Base-by-base conservation (phyloP, 2,329 filamentous ascomycete species). In the Neonectria magnoliae region DNA sequence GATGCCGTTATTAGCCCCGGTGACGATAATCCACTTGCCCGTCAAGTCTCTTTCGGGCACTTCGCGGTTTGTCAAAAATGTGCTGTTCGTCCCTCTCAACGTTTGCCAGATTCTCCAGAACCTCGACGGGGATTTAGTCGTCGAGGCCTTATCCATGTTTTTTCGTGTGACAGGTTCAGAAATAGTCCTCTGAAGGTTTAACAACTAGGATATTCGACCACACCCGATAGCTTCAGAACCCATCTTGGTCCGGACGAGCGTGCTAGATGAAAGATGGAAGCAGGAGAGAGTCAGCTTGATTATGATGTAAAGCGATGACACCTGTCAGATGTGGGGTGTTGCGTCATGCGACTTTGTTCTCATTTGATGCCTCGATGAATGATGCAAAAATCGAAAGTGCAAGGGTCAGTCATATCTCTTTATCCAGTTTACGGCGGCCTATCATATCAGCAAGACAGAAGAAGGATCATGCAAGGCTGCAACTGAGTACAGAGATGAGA, bases 1-100 rank as follows among this genome's bases (percentile, higher is more conserved):
- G n/a, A 61, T 51, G 6, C 59, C 59, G 25, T 41, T 61, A 20
- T 61, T 61, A n/a, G 44, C 59, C 10, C 59, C 59, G 10, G 59
- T 56, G 18, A 61, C 50, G 5, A 61, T 18, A 22, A 61, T 57
- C 59, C 59, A 61, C 47, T 57, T 61, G 3, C 52, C 44, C 6
- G 44, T 31, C 45, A 61, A 27, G 25, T 61, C 44, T 27, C 10
- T 25, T 13, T 51, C 52, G 2, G 59, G 59, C 5, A 61, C 59
- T 16, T 61, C 52, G 8, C 29, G 8, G 42, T 14, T 42, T 14
- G 52, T 61, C 9, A 61, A 6, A 22, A 14, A 4, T 7, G 44
- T 47, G 20, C 6, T n/a, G 11, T 56, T 51, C 10, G 47, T 14
- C 5, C 59, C 59, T 18, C 22, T 48, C n/a, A 61, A 27, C 3